phyloP scores from a whole-genome alignment of 2,329 filamentous ascomycete species.

The Fusarium metavorans region DNA sequence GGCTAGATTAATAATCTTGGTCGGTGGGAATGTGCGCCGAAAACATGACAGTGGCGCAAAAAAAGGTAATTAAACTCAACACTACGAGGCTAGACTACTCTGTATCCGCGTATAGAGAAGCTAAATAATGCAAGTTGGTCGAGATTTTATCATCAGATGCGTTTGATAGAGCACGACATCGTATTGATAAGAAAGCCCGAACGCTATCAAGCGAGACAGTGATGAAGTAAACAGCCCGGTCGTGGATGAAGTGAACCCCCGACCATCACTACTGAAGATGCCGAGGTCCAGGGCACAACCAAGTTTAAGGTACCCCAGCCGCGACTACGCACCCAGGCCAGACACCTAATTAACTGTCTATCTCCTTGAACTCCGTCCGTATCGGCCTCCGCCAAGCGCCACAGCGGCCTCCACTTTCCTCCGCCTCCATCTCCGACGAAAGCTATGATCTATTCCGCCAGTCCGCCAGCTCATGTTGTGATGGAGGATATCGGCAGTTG shows the following conservation, averaged over 20 bases:
- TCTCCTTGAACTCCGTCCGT: neutral
- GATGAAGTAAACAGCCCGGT: too few relatives aligned
- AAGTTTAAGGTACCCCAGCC: neutral
- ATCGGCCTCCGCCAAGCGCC: neutral
- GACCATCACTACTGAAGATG: neutral
- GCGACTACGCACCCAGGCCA: neutral
- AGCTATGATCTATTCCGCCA: neutral
- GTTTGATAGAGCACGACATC: neutral
- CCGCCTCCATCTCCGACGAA: neutral
- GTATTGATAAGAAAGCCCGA: neutral
- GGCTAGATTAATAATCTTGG: neutral
- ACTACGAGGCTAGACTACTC: neutral
- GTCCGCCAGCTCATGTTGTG: neutral
- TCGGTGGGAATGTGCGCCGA: neutral
- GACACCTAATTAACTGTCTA: neutral
- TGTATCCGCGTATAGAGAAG: neutral
- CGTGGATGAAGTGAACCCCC: neutral
- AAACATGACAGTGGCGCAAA: neutral
- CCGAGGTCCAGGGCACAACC: neutral
- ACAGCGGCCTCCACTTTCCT: neutral
- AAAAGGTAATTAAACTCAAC: neutral
- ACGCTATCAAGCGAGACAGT: too few relatives aligned
- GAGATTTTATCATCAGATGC: neutral
- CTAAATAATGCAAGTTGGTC: neutral
- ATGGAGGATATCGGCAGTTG: neutral